Evolutionary conservation across 805 yeast genomes (phyloP).

Genomic region (Suhomyces vadensis): DNA sequence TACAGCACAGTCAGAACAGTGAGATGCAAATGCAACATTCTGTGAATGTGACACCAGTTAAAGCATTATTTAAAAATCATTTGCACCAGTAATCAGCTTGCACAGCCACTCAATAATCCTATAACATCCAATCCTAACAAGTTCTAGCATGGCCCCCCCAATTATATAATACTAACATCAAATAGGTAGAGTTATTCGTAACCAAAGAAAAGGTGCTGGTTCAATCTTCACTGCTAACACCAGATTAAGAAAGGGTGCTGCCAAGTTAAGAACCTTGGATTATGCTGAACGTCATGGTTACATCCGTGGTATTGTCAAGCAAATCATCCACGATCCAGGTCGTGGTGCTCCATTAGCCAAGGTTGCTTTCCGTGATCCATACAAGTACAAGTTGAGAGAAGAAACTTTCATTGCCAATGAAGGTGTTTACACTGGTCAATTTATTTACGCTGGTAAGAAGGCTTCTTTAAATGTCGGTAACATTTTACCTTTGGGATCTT

Average conservation of each 20-base stretch:
- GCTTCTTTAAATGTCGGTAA: conserved; percentile 97
- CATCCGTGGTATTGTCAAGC: conserved; percentile 99
- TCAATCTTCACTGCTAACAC: conserved; percentile 99
- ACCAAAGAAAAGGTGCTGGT: conserved; percentile 99
- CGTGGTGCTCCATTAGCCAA: conserved; percentile 98
- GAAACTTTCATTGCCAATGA: conserved; percentile 99
- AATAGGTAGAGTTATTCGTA: conserved; percentile 98
- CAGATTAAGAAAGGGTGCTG: conserved; percentile 99
- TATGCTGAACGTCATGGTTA: conserved; percentile 99
- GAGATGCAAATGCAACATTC: too few relatives aligned
- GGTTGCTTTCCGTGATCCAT: conserved; percentile 99
- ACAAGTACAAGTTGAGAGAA: conserved; percentile 96
- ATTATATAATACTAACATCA: conserved; percentile 14
- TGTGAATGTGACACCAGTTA: too few relatives aligned
- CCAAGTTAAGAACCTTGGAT: conserved; percentile 98
- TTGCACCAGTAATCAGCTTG: too few relatives aligned
- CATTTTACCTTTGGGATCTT: conserved; percentile 93
- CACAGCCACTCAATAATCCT: background rate
- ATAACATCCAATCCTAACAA: background rate
- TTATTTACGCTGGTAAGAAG: conserved; percentile 97
- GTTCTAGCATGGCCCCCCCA: conserved; percentile 30
- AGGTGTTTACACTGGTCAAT: conserved; percentile 99
- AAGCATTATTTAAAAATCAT: too few relatives aligned
- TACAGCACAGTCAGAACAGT: too few relatives aligned
- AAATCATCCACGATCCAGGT: conserved; percentile 99